Evolutionary conservation across 2,329 filamentous ascomycete genomes (phyloP).

Genomic region (Trichoderma atroviride): DNA sequence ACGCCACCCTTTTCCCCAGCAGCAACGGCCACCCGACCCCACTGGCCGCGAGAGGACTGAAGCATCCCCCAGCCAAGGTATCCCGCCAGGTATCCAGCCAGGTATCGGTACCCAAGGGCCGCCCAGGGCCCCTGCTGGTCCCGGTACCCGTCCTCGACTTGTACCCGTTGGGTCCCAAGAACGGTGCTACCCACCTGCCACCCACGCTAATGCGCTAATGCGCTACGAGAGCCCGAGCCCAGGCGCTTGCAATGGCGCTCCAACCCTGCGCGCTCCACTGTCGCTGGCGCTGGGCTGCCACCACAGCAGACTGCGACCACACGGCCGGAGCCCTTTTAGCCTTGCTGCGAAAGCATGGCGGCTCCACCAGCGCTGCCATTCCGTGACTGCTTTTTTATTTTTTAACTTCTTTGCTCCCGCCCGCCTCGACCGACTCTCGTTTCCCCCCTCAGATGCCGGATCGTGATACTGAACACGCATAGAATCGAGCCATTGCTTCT

Average conservation of each 20-base stretch:
- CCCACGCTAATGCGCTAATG: slow-evolving; percentile 27
- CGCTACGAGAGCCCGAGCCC: slow-evolving; percentile 4
- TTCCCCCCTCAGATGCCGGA: background rate
- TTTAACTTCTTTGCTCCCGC: slow-evolving; percentile 16
- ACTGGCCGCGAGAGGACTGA: background rate
- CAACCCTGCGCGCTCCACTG: too few species aligned
- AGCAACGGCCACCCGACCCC: background rate
- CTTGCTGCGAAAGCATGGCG: slow-evolving; percentile 5
- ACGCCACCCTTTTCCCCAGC: slow-evolving; percentile 7
- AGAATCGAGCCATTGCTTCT: background rate
- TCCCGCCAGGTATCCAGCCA: too few species aligned
- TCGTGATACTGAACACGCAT: background rate
- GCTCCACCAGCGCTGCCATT: slow-evolving; percentile 14
- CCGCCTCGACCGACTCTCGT: background rate
- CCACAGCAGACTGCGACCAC: slow-evolving; percentile 14
- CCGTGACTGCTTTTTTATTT: slow-evolving; percentile 22
- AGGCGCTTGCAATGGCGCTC: background rate
- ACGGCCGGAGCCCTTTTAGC: slow-evolving; percentile 16
- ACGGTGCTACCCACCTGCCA: slow-evolving; percentile 23
- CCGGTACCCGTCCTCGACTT: background rate
- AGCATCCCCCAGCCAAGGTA: too few species aligned
- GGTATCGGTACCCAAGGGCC: background rate
- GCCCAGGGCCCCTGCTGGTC: background rate
- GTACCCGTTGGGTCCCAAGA: slow-evolving; percentile 25
- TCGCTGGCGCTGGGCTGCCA: background rate